Evolutionary conservation across 768 basidiomycete genomes (phyloP).

Genomic region (Heimioporus sp.): DNA sequence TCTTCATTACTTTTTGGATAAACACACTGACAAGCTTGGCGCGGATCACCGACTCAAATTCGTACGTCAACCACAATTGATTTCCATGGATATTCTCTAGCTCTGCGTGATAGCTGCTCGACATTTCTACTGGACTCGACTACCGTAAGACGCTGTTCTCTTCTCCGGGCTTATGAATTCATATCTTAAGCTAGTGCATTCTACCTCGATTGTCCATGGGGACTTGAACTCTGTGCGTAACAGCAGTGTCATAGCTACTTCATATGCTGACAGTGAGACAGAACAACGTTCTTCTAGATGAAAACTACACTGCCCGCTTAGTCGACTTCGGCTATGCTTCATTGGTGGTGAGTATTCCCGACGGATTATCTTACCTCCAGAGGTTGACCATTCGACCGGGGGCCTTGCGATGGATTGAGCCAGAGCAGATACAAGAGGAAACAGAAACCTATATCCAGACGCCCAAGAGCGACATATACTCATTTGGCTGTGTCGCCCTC

Average conservation of each 20-base stretch:
- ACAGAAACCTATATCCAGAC: constrained; percentile 8
- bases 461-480: constrained; percentile 14
- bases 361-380: constrained; percentile 4
- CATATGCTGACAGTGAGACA: background rate
- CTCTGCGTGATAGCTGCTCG: constrained; percentile 9
- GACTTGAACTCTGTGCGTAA: constrained; percentile 10
- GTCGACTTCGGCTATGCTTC: constrained; percentile 44
- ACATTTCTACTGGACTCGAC: constrained; percentile 10
- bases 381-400: constrained; percentile 29
- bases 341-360: background rate
- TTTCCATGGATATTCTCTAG: constrained; percentile 14
- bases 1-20: constrained; percentile 17
- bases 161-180: background rate
- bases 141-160: constrained; percentile 1
- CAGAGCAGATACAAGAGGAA: constrained; percentile 22
- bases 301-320: constrained; percentile 34
- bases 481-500: constrained; percentile 27
- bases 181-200: constrained; percentile 2
- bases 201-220: constrained; percentile 9
- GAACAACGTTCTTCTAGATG: constrained; percentile 16
- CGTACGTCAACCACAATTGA: constrained; percentile 13
- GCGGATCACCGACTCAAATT: constrained; percentile 1
- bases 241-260: background rate
- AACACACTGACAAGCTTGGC: background rate
- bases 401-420: constrained; percentile 44